Base-by-base conservation (phyloP, 495 filamentous ascomycete species). In the Aspergillus hancockii region DNA sequence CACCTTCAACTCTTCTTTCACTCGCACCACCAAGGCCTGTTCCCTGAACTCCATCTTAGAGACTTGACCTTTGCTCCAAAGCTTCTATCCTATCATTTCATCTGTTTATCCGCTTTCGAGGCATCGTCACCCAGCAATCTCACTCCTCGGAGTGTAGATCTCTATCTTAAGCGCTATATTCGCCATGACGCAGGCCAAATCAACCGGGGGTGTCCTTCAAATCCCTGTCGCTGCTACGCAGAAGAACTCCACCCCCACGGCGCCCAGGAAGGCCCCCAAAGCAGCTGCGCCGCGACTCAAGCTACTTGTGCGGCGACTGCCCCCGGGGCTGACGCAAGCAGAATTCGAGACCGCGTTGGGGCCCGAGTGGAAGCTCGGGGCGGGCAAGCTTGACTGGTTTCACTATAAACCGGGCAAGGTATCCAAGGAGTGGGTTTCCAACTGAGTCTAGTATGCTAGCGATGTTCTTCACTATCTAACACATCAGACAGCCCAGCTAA, bases 381-480 rank as follows among this genome's bases (percentile, higher is more conserved):
- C 81, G 23, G 91, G 91, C 12, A 96, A 88, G 71, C 85, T 93
- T 7, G 93, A 95, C 65, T 97, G 89, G 89, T 76, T 87, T 51
- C 72, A 78, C 34, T 98, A 88, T 75, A 85, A 85, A 61, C 78
- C 85, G 28, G 94, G 94, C 63, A 95, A 96, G 66, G 78, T 93
- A 23, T 94, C 93, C 4, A 90, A 89, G 66, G 91, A 98, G 93
- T 96, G 68, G 67, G 81, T 73, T n/a, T 32, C 45, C 23, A 2
- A 8, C 34, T 38, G 8, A 53, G 32, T 41, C 12, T 49, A 13
- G 21, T n/a, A 8, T 13, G 16, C 30, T 16, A 18, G 7, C 0
- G 3, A 8, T 10, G 18, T 5, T 32, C n/a, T 8, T 9, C 19
- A 19, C 4, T 8, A 8, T 50, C 55, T 57, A 50, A 57, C 30